Evolutionary conservation across 2,329 filamentous ascomycete genomes (phyloP), one percentile per base, ranked within the genome.

Genomic region (Cryphonectria parasitica): DNA sequence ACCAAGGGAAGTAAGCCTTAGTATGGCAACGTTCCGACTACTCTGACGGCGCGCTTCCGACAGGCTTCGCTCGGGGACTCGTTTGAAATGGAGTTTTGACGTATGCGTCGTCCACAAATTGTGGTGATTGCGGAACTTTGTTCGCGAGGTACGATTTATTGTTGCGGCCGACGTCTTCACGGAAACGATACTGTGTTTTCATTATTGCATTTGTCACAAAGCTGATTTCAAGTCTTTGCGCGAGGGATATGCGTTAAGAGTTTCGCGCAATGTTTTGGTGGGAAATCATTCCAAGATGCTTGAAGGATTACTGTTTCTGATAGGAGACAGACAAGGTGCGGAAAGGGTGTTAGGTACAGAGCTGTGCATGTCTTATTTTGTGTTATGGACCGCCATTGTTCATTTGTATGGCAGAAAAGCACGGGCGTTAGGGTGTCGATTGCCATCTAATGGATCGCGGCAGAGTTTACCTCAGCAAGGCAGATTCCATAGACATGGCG

Each of bases 21-120:
- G 72, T 69, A 65, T 34, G 31, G 72, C 36, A 67, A 69, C 1
- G n/a, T 71, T 11, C 64, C 70, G 11, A 63, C 71, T 3, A 28
- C 69, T 34, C 66, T 72, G 36, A 65, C 69, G 11, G 66, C 65
- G 39, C 71, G 41, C 19, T 72, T 72, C 66, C 65, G 58, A 17
- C 36, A 56, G 34, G 66, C 70, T 22, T 72, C 69, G 65, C 60
- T 72, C 17, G 69, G 71, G 5, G 71, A 61, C 2, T 72, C 69
- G 3, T 72, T 72, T n/a, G 71, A 72, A 58, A 71, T 72, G n/a
- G 71, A 72, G 58, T 68, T 45, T 45, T 72, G 64, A 71, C 15
- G 31, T 22, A 28, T 15, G 22, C 39, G 8, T 15, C 7, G n/a
- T 28, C 25, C 39, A 60, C 22, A 19, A 34, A 17, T 13, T 19